Conservation (phyloP, 129 eudicot genomes). For the Lactuca saligna region DNA sequence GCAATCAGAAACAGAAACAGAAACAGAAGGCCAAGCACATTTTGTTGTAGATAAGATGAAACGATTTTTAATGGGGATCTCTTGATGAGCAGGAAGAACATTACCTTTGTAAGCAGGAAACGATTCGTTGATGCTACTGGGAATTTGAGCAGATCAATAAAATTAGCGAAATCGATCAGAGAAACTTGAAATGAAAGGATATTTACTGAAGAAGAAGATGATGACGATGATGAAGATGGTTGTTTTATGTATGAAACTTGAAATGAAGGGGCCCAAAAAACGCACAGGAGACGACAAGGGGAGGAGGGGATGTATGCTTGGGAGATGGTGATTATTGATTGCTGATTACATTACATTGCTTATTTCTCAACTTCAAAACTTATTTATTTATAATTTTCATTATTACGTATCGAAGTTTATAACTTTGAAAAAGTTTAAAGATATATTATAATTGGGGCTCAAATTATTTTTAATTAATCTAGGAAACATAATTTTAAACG, state of each 20-base stretch:
- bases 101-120: slow-evolving; percentile 5
- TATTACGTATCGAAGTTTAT: slow-evolving; percentile 30
- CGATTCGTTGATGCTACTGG: slow-evolving; percentile 6
- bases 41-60: background rate
- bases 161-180: background rate
- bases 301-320: slow-evolving; percentile 7
- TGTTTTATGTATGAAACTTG: background rate
- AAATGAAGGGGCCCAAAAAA: background rate
- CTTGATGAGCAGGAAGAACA: slow-evolving; percentile 21
- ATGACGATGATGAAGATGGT: background rate
- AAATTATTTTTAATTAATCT: too few species aligned
- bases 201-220: slow-evolving; percentile 5
- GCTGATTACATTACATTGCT: too few species aligned
- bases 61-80: slow-evolving; percentile 17
- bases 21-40: background rate
- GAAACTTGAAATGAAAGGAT: background rate
- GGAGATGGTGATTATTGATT: slow-evolving; percentile 1
- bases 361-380: background rate
- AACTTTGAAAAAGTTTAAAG: slow-evolving; percentile 4
- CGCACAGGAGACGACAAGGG: background rate
- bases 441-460: too few species aligned
- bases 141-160: slow-evolving; percentile 8
- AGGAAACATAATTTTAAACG: too few species aligned
- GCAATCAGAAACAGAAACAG: background rate
- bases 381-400: background rate